Evolutionary conservation across 805 yeast species (phyloP), one percentile per base, ranked within the genome.

Genomic region (Wickerhamiella occidentalis): DNA sequence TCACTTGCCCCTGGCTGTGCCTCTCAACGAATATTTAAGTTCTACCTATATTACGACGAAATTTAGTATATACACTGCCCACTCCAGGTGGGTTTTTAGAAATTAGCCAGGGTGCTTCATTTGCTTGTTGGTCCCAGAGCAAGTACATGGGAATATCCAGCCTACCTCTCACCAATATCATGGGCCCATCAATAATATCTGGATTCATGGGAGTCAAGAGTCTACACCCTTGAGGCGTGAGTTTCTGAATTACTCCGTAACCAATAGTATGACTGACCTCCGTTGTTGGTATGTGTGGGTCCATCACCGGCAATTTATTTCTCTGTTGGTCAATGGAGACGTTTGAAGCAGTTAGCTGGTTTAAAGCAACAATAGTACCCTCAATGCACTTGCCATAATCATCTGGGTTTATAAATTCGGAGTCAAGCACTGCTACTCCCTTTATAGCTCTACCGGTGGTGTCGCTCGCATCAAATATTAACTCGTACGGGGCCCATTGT

Each of bases 131-230:
- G 18, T 59, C 52, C 55, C 72, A 58, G 1, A 80, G 48, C 52
- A 79, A 85, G 58, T 73, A 68, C 0, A 73, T 60, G 0, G 95
- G 92, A 1, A 81, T 64, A 45, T 79, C 85, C 0, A 83, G 76
- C 40, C 77, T 74, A 1, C 85, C 87, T 53, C 82, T 73, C 1
- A 76, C 69, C 1, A 84, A 49, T 0, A 82, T 53, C 48, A 77
- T 55, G 54, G 67, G 43, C 13, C 58, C 42, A 52, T 8, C 52
- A 30, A 21, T 45, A n/a, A 19, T 42, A 1, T 40, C 61, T 3
- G 59, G 59, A 13, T 65, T 56, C 0, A 55, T 17, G 1, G 59
- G 86, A 0, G 82, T 65, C 56, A 82, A 79, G 1, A 85, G 46
- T 51, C 82, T 78, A 40, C 83, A 56, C 13, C 65, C 54, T 8